Evolutionary conservation across 2,329 filamentous ascomycete species (phyloP), one percentile per base, ranked within the genome.

Genomic region (Cladosporium sp.): DNA sequence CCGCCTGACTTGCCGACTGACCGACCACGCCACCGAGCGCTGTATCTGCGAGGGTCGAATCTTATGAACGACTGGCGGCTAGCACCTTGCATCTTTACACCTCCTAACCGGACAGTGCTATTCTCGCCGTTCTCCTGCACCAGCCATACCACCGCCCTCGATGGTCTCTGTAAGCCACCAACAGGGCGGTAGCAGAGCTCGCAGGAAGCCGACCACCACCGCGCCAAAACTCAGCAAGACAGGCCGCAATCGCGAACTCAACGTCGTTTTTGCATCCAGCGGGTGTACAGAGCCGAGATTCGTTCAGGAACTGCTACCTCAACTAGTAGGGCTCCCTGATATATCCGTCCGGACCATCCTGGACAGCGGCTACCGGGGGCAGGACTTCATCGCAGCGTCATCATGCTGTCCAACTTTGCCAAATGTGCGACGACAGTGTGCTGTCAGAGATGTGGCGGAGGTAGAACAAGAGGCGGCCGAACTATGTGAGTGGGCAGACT

Each of bases 401-500:
- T 68, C 70, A 31, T 71, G 68, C 62, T 75, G 74, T 66, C 68
- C 74, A 46, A 75, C 73, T 33, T 67, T 74, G 23, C 68, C 74
- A 1, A 78, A 78, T 59, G 68, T 71, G 8, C 66, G 67, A 33
- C 71, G 72, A 35, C 59, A 62, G 10, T 68, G 69, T 16, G 67
- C 66, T 26, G 67, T 66, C 1, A 65, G 70, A 26, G 67, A 72
- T 59, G 71, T 67, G 8, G 68, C 66, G n/a, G 72, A 75, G 52
- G 71, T 78, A 26, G 76, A 79, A 67, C 69, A 75, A 67, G 76
- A 79, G 70, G 74, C 84, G 83, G 68, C 87, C 83, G 89, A 92
- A 69, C 79, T 96, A 67, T 91, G 92, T 69, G 86, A 91, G 67
- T 97, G 93, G 93, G 92, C 93, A 6, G 91, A 97, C 77, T 80